Conservation (phyloP, 2,329 filamentous ascomycete species). For the Aspergillus pseudoviridinutans region DNA sequence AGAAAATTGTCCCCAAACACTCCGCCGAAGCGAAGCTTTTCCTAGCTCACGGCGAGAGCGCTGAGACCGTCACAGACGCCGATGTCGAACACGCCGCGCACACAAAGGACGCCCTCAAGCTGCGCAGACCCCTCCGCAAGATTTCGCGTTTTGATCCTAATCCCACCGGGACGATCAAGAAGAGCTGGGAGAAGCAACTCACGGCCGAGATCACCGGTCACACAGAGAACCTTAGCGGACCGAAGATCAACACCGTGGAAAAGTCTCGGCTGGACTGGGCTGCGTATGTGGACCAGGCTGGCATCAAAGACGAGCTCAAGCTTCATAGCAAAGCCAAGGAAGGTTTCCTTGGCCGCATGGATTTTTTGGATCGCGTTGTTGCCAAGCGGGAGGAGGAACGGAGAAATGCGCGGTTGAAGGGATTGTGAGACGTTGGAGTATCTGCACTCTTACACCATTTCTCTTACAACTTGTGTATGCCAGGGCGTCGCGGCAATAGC, state of each 20-base stretch:
- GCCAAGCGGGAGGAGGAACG: conserved; percentile 54
- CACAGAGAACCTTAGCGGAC: conserved; percentile 40
- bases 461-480: neutral
- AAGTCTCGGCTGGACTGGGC: conserved; percentile 65
- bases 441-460: neutral
- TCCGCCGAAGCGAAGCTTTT: conserved; percentile 55
- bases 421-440: conserved; percentile 18
- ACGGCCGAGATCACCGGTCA: conserved; percentile 17
- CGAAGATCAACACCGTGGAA: conserved; percentile 63
- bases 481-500: neutral
- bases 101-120: conserved; percentile 17
- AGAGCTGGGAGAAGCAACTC: conserved; percentile 42
- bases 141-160: conserved; percentile 47
- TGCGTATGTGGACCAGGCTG: conserved; percentile 58
- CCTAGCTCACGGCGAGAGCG: conserved; percentile 41
- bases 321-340: conserved; percentile 60
- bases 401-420: conserved; percentile 48
- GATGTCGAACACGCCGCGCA: conserved; percentile 19
- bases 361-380: conserved; percentile 59
- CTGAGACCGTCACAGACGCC: conserved; percentile 26
- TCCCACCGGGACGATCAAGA: conserved; percentile 39
- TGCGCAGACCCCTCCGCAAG: conserved; percentile 40
- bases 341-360: conserved; percentile 58
- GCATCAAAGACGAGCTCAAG: conserved; percentile 59
- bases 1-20: conserved; percentile 49